phyloP scores from a whole-genome alignment of 306 rosid species.

The Cucurbita ficifolia region DNA sequence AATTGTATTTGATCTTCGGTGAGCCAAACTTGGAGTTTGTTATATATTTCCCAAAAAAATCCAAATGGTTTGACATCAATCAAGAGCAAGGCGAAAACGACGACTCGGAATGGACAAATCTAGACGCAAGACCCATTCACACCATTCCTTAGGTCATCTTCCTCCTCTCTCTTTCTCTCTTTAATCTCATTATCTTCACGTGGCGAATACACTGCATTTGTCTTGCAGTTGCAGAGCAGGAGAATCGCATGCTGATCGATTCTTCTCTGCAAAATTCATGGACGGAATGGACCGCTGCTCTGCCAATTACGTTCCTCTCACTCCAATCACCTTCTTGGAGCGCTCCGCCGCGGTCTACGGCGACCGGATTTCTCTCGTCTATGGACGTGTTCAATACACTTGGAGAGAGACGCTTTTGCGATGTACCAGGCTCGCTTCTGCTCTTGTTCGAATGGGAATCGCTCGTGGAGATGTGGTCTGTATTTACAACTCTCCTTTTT shows the following conservation, averaged over 20 bases:
- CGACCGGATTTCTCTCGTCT: slow-evolving; percentile 34
- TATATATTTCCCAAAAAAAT: no score
- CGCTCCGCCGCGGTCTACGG: slow-evolving; percentile 59
- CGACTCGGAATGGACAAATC: no score
- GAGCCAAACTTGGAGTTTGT: no score
- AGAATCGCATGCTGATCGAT: not conserved
- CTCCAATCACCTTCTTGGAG: slow-evolving; percentile 73
- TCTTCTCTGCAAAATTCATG: slow-evolving; percentile 19
- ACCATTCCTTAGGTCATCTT: no score
- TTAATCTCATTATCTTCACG: no score
- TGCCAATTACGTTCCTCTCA: slow-evolving; percentile 52
- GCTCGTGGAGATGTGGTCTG: slow-evolving; percentile 48
- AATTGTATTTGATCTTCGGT: no score
- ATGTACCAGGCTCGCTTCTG: slow-evolving; percentile 62
- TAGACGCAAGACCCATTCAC: no score
- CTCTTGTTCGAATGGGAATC: slow-evolving; percentile 32
- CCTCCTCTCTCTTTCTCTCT: no score
- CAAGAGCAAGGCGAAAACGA: no score
- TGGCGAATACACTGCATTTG: no score
- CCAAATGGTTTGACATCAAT: no score
- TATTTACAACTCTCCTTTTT: not conserved
- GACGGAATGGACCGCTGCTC: slow-evolving; percentile 45
- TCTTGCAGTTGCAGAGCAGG: no score
- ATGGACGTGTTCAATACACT: slow-evolving; percentile 28
- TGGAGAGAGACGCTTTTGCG: slow-evolving; percentile 60